These are phyloP conservation scores for Diospyros lotus DNA, from an alignment of 148 eudicot species.

Conservation along the genomic window DNA sequence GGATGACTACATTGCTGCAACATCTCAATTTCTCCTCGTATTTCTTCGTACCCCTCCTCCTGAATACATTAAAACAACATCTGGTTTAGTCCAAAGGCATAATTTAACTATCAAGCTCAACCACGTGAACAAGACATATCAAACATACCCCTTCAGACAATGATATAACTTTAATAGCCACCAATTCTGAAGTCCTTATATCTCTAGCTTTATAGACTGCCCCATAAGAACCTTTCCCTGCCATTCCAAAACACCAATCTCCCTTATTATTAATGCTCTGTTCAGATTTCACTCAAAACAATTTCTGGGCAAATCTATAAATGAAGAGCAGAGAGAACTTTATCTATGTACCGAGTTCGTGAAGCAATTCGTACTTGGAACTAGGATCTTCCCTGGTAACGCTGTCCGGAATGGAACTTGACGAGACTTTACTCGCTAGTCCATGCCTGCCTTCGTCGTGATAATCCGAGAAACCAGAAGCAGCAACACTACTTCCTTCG, in stretches of 20 bases:
- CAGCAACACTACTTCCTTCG: constrained; percentile 6
- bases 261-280: neutral
- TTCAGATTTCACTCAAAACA: neutral
- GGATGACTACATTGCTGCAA: constrained; percentile 99
- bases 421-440: constrained; percentile 58
- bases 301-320: neutral
- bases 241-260: constrained; percentile 25
- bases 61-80: constrained; percentile 10
- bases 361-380: constrained; percentile 76
- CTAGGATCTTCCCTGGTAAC: constrained; percentile 78
- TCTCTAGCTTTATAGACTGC: constrained; percentile 98
- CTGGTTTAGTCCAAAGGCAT: too few relatives aligned
- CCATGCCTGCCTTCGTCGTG: constrained; percentile 36
- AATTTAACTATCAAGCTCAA: constrained; percentile 14
- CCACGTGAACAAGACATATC: neutral
- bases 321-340: neutral
- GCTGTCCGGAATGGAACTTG: constrained; percentile 80
- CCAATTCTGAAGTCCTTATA: constrained; percentile 78
- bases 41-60: constrained; percentile 99
- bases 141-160: constrained; percentile 81
- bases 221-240: constrained; percentile 98
- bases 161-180: constrained; percentile 96
- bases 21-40: constrained; percentile 99
- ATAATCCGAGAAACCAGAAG: neutral
- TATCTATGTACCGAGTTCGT: constrained; percentile 65